These are phyloP conservation scores for Talaromyces proteolyticus DNA, from an alignment of 495 filamentous ascomycete genomes.

Conservation along the genomic window DNA sequence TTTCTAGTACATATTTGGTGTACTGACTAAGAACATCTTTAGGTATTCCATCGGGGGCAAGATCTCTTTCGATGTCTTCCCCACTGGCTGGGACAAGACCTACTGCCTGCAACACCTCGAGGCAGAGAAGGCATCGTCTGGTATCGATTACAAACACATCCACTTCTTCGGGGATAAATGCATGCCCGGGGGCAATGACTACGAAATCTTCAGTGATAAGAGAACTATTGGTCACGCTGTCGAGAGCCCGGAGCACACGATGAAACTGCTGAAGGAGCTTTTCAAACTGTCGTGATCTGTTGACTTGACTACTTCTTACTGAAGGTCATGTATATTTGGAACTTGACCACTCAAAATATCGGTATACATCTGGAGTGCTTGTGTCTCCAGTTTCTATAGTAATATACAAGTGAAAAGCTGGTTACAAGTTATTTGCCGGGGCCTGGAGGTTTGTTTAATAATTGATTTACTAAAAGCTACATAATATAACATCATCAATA, in stretches of 20 bases:
- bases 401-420: too few relatives aligned
- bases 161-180: slow-evolving; percentile 99
- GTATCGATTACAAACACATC: slow-evolving; percentile 73
- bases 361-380: too few relatives aligned
- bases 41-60: slow-evolving; percentile 93
- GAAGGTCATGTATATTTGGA: too few relatives aligned
- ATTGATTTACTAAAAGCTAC: too few relatives aligned
- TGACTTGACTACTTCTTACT: too few relatives aligned
- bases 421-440: too few relatives aligned
- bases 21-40: slow-evolving; percentile 9
- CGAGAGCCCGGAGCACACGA: slow-evolving; percentile 73
- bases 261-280: slow-evolving; percentile 65
- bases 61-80: slow-evolving; percentile 98
- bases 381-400: too few relatives aligned
- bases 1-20: slow-evolving; percentile 1
- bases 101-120: slow-evolving; percentile 88
- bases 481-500: too few relatives aligned
- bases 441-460: too few relatives aligned
- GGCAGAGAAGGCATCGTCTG: slow-evolving; percentile 69
- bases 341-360: too few relatives aligned
- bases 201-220: slow-evolving; percentile 80
- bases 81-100: slow-evolving; percentile 97
- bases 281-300: slow-evolving; percentile 63
- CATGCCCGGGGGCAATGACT: slow-evolving; percentile 83
- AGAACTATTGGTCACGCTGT: slow-evolving; percentile 83